These are phyloP conservation scores for Paracoccidioides brasiliensis DNA, from an alignment of 2,329 filamentous ascomycete species.

Conservation along the genomic window DNA sequence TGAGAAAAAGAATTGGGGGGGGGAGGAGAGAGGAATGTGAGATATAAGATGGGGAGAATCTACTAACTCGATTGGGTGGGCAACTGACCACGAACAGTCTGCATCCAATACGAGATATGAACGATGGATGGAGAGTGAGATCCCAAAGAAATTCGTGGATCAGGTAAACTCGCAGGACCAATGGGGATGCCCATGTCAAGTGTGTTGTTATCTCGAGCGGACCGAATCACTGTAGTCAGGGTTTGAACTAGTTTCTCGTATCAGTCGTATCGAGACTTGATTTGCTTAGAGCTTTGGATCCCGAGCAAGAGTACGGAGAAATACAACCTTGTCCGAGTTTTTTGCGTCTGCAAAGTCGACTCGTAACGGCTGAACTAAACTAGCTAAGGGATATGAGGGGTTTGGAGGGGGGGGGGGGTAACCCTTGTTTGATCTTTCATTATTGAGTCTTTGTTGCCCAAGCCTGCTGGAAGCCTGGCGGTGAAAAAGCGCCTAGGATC, in stretches of 20 bases:
- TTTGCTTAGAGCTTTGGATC: background rate
- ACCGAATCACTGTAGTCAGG: background rate
- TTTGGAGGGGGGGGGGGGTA: too few relatives aligned
- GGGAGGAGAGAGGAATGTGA: slow-evolving; percentile 2
- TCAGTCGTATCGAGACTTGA: background rate
- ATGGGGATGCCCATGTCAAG: background rate
- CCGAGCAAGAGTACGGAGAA: too few relatives aligned
- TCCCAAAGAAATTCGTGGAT: background rate
- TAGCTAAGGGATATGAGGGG: too few relatives aligned
- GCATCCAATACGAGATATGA: background rate
- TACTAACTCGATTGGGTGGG: background rate
- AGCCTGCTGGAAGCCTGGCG: background rate
- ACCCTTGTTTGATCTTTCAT: too few relatives aligned
- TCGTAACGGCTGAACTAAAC: too few relatives aligned
- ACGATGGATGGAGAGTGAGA: background rate
- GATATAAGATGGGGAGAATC: slow-evolving; percentile 1
- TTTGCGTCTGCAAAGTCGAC: too few relatives aligned
- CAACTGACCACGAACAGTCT: background rate
- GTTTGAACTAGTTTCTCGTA: background rate
- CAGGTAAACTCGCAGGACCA: background rate
- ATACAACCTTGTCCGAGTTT: too few relatives aligned
- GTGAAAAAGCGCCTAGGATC: background rate
- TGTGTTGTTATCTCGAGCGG: background rate
- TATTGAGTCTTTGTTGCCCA: background rate
- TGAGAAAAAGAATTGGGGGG: background rate